These are phyloP conservation scores for Eimeria nieschulzi DNA, from an alignment of 169 alveolate species.

Conservation along the genomic window DNA sequence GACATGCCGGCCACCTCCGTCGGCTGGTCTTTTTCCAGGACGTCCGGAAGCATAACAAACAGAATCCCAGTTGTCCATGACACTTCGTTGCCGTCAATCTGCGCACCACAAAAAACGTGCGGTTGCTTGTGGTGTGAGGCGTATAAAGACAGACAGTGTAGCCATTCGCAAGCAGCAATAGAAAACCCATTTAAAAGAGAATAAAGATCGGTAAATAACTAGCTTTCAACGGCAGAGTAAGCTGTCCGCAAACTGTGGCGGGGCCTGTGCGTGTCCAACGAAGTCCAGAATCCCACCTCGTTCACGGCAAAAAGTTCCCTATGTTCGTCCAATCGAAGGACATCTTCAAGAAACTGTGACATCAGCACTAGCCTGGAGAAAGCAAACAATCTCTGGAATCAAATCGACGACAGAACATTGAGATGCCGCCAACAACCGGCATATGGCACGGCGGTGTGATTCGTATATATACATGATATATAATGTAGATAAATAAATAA, in stretches of 20 bases:
- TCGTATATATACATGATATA: too few relatives aligned
- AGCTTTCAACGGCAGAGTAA: too few relatives aligned
- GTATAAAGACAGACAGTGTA: not conserved
- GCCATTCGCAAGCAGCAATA: not conserved
- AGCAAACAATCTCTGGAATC: not conserved
- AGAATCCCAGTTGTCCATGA: constrained; percentile 23
- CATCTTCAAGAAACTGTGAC: constrained; percentile 46
- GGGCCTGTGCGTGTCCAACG: too few relatives aligned
- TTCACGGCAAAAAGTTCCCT: constrained; percentile 39
- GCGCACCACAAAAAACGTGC: not conserved
- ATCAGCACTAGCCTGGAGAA: constrained; percentile 44
- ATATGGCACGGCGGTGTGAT: too few relatives aligned
- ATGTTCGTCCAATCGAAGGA: constrained; percentile 29
- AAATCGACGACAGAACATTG: too few relatives aligned
- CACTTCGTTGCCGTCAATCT: not conserved
- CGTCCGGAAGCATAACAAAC: not conserved
- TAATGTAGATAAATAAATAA: too few relatives aligned
- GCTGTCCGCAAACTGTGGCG: too few relatives aligned
- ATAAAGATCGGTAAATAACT: too few relatives aligned
- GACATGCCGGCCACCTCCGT: too few relatives aligned
- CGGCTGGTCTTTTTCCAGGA: not conserved
- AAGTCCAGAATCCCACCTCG: not conserved
- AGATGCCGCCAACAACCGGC: too few relatives aligned
- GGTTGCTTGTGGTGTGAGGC: too few relatives aligned
- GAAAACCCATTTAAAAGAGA: not conserved